Evolutionary conservation across 169 alveolate species (phyloP), one percentile per base, ranked within the genome.

Genomic region (Cryptosporidium tyzzeri): DNA sequence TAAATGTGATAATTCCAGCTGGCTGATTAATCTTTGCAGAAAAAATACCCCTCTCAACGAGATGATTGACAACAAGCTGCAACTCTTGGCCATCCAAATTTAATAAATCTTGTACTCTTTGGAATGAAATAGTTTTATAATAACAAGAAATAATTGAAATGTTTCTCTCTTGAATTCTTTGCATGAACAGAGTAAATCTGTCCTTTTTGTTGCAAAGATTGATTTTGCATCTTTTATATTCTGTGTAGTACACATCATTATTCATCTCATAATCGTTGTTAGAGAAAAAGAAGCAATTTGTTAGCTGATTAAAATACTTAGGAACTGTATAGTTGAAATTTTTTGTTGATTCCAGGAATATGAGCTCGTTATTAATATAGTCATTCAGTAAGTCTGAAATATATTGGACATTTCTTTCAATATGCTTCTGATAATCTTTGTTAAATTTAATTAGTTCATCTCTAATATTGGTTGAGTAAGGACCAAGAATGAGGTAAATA

Each of bases 11-110:
- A 35, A 45, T 44, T 23, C 51, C 55, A 10, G 33, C 50, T 12
- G 89, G 89, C 33, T 80, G 89, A 80, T 80, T 80, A 16, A 80
- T 80, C 44, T 80, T 80, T 8, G 89, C 89, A 41, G 71, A 80
- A 44, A 80, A 80, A 5, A 80, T 45, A 21, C 53, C 55, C 45
- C 67, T 59, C 4, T 80, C 89, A 61, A 80, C 75, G 5, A 80
- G 68, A 65, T 80, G 35, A 37, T 80, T 80, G n/a, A 80, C 23
- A 14, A 62, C 89, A 23, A 67, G 31, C 45, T 80, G 89, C 29
- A 80, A 67, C 29, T 80, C 89, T 44, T 62, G 37, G 3, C 31
- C 80, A 62, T 80, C 74, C 55, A 80, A 44, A 62, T 80, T 80
- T 62, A 80, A 31, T 26, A 80, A 37, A 31, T 80, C 89, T 62